phyloP scores from a whole-genome alignment of 108 stramenopile species.

The Cyclotella sp. region DNA sequence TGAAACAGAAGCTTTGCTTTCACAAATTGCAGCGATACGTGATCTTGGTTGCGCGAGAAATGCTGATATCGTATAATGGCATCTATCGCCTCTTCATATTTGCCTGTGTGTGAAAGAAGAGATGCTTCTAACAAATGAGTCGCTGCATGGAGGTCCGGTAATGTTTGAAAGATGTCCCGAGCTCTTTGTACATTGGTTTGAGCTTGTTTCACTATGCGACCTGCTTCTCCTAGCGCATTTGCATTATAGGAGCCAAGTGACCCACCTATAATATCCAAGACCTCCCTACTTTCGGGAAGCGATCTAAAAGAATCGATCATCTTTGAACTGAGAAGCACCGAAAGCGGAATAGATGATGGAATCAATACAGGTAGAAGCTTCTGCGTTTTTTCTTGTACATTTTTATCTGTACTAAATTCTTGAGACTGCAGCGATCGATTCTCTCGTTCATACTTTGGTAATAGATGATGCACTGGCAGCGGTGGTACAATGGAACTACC shows the following conservation, averaged over 20 bases:
- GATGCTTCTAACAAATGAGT: conserved; percentile 30
- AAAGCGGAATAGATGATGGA: conserved; percentile 23
- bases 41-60: not conserved
- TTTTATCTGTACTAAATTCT: not conserved
- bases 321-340: conserved; percentile 2
- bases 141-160: conserved; percentile 14
- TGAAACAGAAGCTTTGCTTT: conserved; percentile 29
- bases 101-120: conserved; percentile 7
- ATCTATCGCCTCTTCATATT: conserved; percentile 31
- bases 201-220: conserved; percentile 1
- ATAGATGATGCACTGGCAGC: not conserved
- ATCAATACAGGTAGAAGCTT: conserved; percentile 12
- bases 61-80: conserved; percentile 26
- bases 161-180: conserved; percentile 31
- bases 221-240: not conserved
- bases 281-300: conserved; percentile 30
- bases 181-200: conserved; percentile 30
- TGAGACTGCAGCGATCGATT: not conserved
- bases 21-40: conserved; percentile 16
- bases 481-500: not conserved
- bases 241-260: not conserved
- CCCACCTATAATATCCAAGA: conserved; percentile 24
- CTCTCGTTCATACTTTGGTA: not conserved
- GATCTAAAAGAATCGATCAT: conserved; percentile 24
- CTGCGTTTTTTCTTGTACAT: not conserved